Evolutionary conservation across 2,329 filamentous ascomycete genomes (phyloP), one percentile per base, ranked within the genome.

Genomic region (Penicillium hesseltinei): DNA sequence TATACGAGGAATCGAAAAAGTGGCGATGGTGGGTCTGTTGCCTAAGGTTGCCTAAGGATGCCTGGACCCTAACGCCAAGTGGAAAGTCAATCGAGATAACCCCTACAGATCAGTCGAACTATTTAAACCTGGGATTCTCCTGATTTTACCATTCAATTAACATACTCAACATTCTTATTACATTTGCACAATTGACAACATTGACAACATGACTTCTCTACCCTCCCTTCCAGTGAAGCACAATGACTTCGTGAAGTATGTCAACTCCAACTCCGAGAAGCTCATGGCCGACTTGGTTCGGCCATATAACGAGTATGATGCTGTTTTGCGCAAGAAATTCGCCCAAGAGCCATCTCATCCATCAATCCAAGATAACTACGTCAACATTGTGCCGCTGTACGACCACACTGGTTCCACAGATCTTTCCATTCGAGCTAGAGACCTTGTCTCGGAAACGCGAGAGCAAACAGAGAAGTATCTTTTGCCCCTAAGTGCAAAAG

Each of bases 251-350:
- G 35, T 71, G 36, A 42, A 56, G 17, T 67, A 72, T 61, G 47
- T 74, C 33, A 45, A 62, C 7, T 58, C 64, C 6, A 60, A 70
- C 11, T 60, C 64, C 4, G 54, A 68, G 5, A 66, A 54, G 6
- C 64, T 68, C n/a, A 68, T 74, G 2, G 51, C 53, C 4, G 62
- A 72, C 15, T 65, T 73, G 57, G 50, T 75, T 10, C 57, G 64
- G 25, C 75, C 75, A 1, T 78, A 71, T 65, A 75, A 73, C 49
- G 65, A 64, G 3, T 75, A 69, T 40, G 75, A 77, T 54, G 67
- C 64, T 2, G 69, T 66, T 25, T 54, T 73, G 4, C 71, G 75
- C 27, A 74, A 72, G 54, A 62, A 71, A 8, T 78, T 71, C 58
- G 75, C 75, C 6, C 75, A 77, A 55, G 65, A 75, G n/a, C 71